Evolutionary conservation across 345 rosid genomes (phyloP).

Genomic region (Aquilaria malaccensis): DNA sequence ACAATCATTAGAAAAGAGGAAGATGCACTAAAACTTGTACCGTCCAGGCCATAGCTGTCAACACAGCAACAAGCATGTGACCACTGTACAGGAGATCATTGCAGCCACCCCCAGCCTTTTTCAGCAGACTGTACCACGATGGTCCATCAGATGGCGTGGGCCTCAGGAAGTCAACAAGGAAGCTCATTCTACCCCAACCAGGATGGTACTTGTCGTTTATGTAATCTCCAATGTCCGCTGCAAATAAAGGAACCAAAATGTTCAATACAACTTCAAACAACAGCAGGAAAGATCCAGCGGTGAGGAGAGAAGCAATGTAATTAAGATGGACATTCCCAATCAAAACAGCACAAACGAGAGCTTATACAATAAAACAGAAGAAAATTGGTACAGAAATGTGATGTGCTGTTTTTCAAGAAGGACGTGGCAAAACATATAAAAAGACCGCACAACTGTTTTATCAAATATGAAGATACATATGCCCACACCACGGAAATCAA

Average conservation of each 20-base stretch:
- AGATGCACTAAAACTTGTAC: conserved; percentile 25
- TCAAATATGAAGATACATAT: background rate
- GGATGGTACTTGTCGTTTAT: conserved; percentile 46
- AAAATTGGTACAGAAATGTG: background rate
- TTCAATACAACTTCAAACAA: conserved; percentile 3
- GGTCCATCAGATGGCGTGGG: conserved; percentile 63
- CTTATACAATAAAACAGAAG: background rate
- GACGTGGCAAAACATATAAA: background rate
- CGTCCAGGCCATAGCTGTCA: conserved; percentile 99
- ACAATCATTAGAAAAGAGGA: conserved; percentile 2
- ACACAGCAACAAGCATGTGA: conserved; percentile 91
- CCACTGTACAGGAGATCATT: conserved; percentile 94
- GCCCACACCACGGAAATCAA: background rate
- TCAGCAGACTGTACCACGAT: conserved; percentile 68
- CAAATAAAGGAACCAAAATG: conserved; percentile 9
- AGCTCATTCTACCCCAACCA: conserved; percentile 82
- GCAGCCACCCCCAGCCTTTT: conserved; percentile 96
- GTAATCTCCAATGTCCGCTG: conserved; percentile 47
- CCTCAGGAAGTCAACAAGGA: conserved; percentile 74
- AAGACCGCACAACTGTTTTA: background rate
- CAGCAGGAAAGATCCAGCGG: background rate
- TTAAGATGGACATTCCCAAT: background rate
- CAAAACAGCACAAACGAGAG: background rate
- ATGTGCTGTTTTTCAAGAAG: background rate
- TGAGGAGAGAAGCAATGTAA: background rate